Percentiles rank a stretch among this genome's conserved stretches.
These are phyloP conservation scores for Termitomyces titanicus DNA, from an alignment of 768 basidiomycete species.

Conservation along the genomic window DNA sequence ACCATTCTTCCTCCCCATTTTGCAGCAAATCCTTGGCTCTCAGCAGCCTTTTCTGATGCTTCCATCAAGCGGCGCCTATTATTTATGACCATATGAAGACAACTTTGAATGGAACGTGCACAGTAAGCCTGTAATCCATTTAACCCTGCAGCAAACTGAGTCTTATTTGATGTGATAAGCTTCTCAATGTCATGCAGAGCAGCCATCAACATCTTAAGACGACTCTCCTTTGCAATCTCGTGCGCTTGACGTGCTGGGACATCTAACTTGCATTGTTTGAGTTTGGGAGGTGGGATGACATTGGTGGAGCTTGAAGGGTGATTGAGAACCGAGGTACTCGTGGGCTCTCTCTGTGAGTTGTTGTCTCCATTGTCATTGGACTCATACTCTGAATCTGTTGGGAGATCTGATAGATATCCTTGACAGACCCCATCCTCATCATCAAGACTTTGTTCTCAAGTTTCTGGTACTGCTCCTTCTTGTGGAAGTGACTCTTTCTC, in stretches of 20 bases:
- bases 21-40: too few relatives aligned
- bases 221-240: background rate
- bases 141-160: slow-evolving; percentile 9
- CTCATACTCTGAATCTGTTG: background rate
- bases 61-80: slow-evolving; percentile 14
- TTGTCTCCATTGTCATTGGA: background rate
- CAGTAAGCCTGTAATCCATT: slow-evolving; percentile 20
- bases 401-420: background rate
- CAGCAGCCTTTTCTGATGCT: slow-evolving; percentile 20
- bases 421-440: background rate
- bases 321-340: background rate
- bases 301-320: background rate
- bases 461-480: background rate
- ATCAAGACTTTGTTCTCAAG: background rate
- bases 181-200: slow-evolving; percentile 14
- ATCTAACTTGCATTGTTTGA: slow-evolving; percentile 11
- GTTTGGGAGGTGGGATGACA: slow-evolving; percentile 1
- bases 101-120: slow-evolving; percentile 19
- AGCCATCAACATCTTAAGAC: background rate
- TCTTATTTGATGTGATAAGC: slow-evolving; percentile 14
- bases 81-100: slow-evolving; percentile 18
- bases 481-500: background rate
- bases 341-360: background rate
- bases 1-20: slow-evolving; percentile 5
- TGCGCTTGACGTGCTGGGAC: slow-evolving; percentile 1